These are phyloP conservation scores for Camelina sativa DNA, from an alignment of 345 rosid species.

Conservation along the genomic window DNA sequence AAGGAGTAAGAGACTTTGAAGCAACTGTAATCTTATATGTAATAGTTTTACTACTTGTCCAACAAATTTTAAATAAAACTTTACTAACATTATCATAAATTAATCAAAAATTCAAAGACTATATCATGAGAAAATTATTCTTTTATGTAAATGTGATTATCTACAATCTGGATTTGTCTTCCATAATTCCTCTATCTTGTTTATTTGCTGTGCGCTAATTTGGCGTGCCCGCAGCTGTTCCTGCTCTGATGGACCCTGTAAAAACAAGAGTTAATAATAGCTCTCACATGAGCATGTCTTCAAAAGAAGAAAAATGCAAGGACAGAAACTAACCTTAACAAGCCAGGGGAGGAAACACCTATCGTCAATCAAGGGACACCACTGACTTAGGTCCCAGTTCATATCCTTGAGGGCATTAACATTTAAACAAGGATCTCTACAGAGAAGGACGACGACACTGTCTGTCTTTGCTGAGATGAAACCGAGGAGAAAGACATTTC, in stretches of 20 bases:
- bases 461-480: conserved; percentile 98
- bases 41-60: too few species aligned
- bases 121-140: too few species aligned
- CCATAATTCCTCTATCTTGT: conserved; percentile 99
- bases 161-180: conserved; percentile 84
- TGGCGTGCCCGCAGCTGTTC: conserved; percentile 99
- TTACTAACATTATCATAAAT: too few species aligned
- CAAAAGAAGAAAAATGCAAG: background rate
- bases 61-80: too few species aligned
- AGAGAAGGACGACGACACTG: conserved; percentile 98
- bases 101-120: too few species aligned
- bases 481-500: conserved; percentile 98
- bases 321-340: conserved; percentile 72
- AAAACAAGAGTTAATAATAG: conserved; percentile 28
- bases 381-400: conserved; percentile 99
- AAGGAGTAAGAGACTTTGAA: too few species aligned
- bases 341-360: conserved; percentile 99
- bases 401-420: conserved; percentile 99
- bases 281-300: conserved; percentile 13
- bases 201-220: conserved; percentile 98
- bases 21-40: too few species aligned
- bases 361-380: conserved; percentile 99
- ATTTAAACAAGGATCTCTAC: conserved; percentile 97
- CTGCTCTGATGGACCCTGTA: conserved; percentile 95
- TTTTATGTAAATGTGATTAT: too few species aligned